Evolutionary conservation across 768 basidiomycete species (phyloP), one percentile per base, ranked within the genome.

Genomic region (Thelephora ganbajun): DNA sequence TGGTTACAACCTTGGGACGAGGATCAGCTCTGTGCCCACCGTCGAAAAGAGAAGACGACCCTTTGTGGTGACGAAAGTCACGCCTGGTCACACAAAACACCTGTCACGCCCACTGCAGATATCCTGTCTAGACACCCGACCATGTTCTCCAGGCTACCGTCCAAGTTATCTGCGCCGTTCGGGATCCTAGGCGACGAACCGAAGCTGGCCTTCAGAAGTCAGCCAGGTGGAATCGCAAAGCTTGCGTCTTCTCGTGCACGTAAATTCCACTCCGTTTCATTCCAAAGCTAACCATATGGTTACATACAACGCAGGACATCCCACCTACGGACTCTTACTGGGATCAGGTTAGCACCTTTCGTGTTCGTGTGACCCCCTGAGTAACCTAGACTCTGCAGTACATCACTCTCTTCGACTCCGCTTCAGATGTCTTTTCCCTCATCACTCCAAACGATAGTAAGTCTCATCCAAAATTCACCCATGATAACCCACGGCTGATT

Each of bases 351-450:
- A 57, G 76, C 12, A 19, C 46, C 33, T 26, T 34, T 13, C 30
- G 16, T 33, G 19, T 26, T 18, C 37, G 20, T 34, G 20, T 42
- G 14, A 18, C 19, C 19, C 23, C 48, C 39, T 26, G 33, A 26
- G 13, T 47, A 37, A 50, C 36, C 14, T 12, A 6, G 11, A 12
- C 18, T 26, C 35, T 14, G 13, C 56, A 92, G 87, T 96, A 84
- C 58, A 80, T 84, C 53, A 63, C 74, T 42, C 69, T 96, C 14
- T 94, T 94, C 60, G 89, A 93, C 67, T 84, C 87, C 6, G 76
- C 87, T 1, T 86, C 88, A 0, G 90, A 94, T 55, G 89, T 92
- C 34, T 92, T 88, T 64, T 86, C 91, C 13, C 74, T 94, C 45
- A 82, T 93, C 55, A 79, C 85, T 2, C 77, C 86, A 0, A 79